phyloP scores from a whole-genome alignment of 805 yeast species.

The Kregervanrija fluxuum region DNA sequence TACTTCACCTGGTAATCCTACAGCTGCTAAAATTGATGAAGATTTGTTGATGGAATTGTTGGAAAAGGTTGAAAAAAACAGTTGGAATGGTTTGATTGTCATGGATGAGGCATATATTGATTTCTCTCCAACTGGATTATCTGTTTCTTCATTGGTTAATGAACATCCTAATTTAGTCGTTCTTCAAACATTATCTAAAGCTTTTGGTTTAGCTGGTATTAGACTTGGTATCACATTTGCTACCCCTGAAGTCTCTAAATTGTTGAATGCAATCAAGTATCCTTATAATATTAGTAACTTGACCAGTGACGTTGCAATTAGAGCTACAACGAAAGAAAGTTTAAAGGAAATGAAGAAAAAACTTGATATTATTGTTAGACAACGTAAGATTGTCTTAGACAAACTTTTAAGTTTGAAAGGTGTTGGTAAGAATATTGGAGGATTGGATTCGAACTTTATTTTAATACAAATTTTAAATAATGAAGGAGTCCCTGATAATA shows the following conservation, averaged over 20 bases:
- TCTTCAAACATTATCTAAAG: constrained; percentile 86
- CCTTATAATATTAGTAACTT: constrained; percentile 89
- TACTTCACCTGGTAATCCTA: constrained; percentile 97
- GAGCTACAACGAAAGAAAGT: constrained; percentile 61
- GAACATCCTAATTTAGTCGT: constrained; percentile 78
- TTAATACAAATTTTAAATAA: constrained; percentile 63
- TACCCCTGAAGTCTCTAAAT: constrained; percentile 47
- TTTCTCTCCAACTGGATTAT: constrained; percentile 61
- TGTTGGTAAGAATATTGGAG: constrained; percentile 74
- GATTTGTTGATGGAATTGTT: constrained; percentile 42
- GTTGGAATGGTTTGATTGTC: constrained; percentile 73
- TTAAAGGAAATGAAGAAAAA: constrained; percentile 50
- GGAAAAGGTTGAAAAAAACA: constrained; percentile 27
- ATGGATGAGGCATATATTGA: constrained; percentile 96
- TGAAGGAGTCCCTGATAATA: constrained; percentile 58
- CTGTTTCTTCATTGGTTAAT: constrained; percentile 72
- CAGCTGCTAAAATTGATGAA: constrained; percentile 57
- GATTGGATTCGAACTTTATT: constrained; percentile 79
- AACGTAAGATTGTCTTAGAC: constrained; percentile 48
- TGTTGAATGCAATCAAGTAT: constrained; percentile 86
- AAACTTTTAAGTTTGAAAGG: constrained; percentile 51
- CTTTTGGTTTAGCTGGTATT: constrained; percentile 95
- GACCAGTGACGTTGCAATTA: constrained; percentile 65
- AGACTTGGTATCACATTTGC: constrained; percentile 80
- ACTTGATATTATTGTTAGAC: constrained; percentile 42